Percentiles rank a stretch among this genome's conserved stretches.
phyloP scores from a whole-genome alignment of 2,329 filamentous ascomycete species.

The Colletotrichum sp. region DNA sequence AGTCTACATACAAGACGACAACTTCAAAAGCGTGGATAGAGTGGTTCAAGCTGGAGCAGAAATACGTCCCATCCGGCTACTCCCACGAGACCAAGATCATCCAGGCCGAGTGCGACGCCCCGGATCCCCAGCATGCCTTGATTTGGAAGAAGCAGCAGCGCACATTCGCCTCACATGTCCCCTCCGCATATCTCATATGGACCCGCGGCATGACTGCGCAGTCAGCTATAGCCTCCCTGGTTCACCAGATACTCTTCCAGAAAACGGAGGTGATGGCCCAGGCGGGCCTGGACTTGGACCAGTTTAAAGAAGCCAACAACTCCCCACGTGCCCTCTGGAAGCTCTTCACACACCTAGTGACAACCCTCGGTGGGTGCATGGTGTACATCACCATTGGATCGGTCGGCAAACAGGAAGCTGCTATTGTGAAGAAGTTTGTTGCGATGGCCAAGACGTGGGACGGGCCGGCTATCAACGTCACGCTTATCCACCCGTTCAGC shows the following conservation, averaged over 20 bases:
- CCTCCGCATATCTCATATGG: conserved; percentile 29
- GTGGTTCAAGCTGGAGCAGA: conserved; percentile 30
- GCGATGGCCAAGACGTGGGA: conserved; percentile 26
- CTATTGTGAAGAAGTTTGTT: conserved; percentile 28
- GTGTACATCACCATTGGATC: conserved; percentile 31
- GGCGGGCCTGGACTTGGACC: conserved; percentile 21
- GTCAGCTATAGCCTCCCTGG: conserved; percentile 27
- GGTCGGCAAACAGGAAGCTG: conserved; percentile 29
- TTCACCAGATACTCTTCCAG: conserved; percentile 31
- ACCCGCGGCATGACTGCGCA: conserved; percentile 32
- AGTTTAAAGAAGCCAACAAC: conserved; percentile 24
- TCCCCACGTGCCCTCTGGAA: conserved; percentile 26
- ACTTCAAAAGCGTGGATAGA: conserved; percentile 28
- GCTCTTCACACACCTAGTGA: conserved; percentile 25
- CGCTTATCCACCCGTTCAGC: conserved; percentile 30
- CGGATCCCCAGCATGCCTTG: conserved; percentile 30
- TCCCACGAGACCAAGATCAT: conserved; percentile 23
- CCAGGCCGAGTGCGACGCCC: conserved; percentile 32
- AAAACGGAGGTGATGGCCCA: conserved; percentile 25
- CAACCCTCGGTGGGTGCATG: conserved; percentile 25
- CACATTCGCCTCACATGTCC: conserved; percentile 22
- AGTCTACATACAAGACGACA: conserved; percentile 29
- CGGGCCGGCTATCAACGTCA: conserved; percentile 28
- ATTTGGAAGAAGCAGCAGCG: conserved; percentile 30
- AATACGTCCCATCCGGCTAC: conserved; percentile 27